Percentiles rank a stretch among this genome's conserved stretches.
These are phyloP conservation scores for Brassica rapa DNA, from an alignment of 345 rosid species.

Conservation along the genomic window DNA sequence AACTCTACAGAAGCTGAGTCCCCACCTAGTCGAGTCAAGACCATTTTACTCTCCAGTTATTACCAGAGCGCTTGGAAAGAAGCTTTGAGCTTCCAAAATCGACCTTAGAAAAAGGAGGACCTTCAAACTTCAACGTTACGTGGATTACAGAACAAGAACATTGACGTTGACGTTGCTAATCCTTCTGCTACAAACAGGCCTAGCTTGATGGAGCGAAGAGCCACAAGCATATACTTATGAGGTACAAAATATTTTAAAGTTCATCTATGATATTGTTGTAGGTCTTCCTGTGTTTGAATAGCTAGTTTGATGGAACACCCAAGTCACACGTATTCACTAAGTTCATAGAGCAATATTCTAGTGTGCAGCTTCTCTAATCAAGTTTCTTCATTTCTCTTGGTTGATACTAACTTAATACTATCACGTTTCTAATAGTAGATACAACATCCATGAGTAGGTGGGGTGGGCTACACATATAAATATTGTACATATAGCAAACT, in stretches of 20 bases:
- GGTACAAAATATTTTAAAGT: background rate
- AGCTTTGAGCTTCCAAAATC: slow-evolving; percentile 16
- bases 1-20: background rate
- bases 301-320: background rate
- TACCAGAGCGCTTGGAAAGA: slow-evolving; percentile 1
- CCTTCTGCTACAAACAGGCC: slow-evolving; percentile 17
- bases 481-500: background rate
- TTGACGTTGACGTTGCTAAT: background rate
- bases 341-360: background rate
- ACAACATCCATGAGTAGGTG: slow-evolving; percentile 26
- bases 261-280: background rate
- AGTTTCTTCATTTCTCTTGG: background rate
- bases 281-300: background rate
- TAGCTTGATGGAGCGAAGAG: slow-evolving; percentile 30
- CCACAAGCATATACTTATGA: background rate
- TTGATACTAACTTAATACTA: background rate
- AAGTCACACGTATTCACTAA: background rate
- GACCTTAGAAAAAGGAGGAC: slow-evolving; percentile 16
- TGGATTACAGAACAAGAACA: slow-evolving; percentile 8
- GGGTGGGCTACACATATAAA: slow-evolving; percentile 21
- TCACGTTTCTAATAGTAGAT: slow-evolving; percentile 13
- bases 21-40: slow-evolving; percentile 8
- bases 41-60: slow-evolving; percentile 23
- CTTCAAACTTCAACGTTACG: slow-evolving; percentile 14
- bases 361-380: background rate